phyloP scores from a whole-genome alignment of 1,284 basidiomycete genomes.

The Anthracocystis setariae region DNA sequence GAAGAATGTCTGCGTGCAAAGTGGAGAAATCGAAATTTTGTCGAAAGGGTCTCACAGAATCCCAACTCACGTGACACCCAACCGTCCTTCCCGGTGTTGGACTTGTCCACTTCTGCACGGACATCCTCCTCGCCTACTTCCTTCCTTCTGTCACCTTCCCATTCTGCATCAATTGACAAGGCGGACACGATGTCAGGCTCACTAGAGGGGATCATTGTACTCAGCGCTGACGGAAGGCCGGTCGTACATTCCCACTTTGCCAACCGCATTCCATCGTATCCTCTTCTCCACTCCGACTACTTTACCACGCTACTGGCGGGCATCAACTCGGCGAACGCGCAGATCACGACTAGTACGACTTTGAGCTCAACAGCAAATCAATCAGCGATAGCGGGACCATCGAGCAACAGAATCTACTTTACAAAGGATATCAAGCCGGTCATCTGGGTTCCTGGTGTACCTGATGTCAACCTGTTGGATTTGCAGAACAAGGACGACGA shows the following conservation, averaged over 20 bases:
- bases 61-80: conserved; percentile 19
- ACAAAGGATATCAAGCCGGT: conserved; percentile 51
- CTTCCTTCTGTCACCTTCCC: background rate
- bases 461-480: conserved; percentile 34
- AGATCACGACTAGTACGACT: conserved; percentile 18
- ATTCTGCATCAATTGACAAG: background rate
- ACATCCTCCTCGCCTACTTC: background rate
- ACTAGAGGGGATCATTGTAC: conserved; percentile 87
- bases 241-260: conserved; percentile 92
- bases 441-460: conserved; percentile 54
- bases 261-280: conserved; percentile 79
- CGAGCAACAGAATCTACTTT: conserved; percentile 34
- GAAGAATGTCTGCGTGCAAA: conserved; percentile 11
- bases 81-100: conserved; percentile 4
- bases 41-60: conserved; percentile 10
- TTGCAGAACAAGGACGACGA: conserved; percentile 26
- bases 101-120: conserved; percentile 6
- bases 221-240: conserved; percentile 83
- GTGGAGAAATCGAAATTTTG: conserved; percentile 39
- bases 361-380: conserved; percentile 1
- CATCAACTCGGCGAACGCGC: conserved; percentile 43
- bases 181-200: conserved; percentile 21
- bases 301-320: conserved; percentile 76
- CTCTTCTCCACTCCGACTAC: conserved; percentile 85
- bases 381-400: conserved; percentile 14